Evolutionary conservation across 2,329 filamentous ascomycete species (phyloP).

Genomic region (Monilinia fructicola): DNA sequence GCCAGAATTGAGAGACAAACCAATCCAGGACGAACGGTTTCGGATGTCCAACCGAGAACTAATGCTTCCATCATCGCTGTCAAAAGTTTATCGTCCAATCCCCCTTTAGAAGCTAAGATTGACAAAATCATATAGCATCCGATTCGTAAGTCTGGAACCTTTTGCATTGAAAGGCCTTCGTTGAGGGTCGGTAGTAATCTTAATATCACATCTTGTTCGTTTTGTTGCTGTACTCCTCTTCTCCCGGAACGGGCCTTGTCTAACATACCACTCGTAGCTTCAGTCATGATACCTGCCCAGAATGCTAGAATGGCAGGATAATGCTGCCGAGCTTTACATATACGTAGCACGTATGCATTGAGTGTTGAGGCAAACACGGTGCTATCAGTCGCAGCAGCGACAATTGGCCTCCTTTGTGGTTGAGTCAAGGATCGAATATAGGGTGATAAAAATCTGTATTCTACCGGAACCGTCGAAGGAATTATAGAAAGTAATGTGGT

Average conservation of each 20-base stretch:
- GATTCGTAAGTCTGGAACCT: slow-evolving; percentile 75
- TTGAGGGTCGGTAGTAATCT: slow-evolving; percentile 69
- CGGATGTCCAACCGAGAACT: slow-evolving; percentile 70
- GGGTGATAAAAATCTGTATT: slow-evolving; percentile 81
- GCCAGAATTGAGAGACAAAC: slow-evolving; percentile 79
- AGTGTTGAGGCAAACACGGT: slow-evolving; percentile 72
- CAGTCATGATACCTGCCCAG: slow-evolving; percentile 85
- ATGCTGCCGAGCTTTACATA: slow-evolving; percentile 69
- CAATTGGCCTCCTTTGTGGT: slow-evolving; percentile 76
- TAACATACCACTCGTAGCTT: slow-evolving; percentile 80
- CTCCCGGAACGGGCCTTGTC: slow-evolving; percentile 76
- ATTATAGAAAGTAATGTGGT: slow-evolving; percentile 83
- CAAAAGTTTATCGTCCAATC: slow-evolving; percentile 76
- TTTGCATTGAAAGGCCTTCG: slow-evolving; percentile 72
- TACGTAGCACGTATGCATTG: slow-evolving; percentile 75
- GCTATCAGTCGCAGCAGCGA: slow-evolving; percentile 80
- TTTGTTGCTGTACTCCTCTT: slow-evolving; percentile 71
- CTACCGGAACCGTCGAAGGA: slow-evolving; percentile 68
- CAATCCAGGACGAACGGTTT: slow-evolving; percentile 71
- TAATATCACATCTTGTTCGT: slow-evolving; percentile 75
- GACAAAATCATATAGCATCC: slow-evolving; percentile 90
- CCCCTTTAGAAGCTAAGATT: slow-evolving; percentile 79
- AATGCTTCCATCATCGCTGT: slow-evolving; percentile 88
- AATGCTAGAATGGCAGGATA: slow-evolving; percentile 80
- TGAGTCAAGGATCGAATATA: slow-evolving; percentile 76